Conservation (phyloP, 257 asterid genomes). For the Ilex asprella region DNA sequence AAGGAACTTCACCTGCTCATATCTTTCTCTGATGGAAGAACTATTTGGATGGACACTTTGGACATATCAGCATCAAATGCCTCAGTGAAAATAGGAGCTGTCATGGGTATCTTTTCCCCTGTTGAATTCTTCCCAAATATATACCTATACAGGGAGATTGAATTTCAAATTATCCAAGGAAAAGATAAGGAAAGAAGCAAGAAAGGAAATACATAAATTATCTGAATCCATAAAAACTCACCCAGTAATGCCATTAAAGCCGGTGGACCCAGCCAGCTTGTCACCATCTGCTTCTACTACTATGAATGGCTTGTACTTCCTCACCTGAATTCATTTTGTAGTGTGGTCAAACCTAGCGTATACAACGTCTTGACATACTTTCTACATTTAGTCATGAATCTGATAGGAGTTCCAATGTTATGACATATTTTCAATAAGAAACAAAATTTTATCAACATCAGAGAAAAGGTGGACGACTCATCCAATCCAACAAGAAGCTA, state of each 20-base stretch:
- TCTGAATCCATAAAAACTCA: slow-evolving; percentile 19
- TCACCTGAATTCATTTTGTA: slow-evolving; percentile 39
- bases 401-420: too few species aligned
- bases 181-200: not conserved
- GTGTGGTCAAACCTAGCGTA: not conserved
- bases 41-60: slow-evolving; percentile 71
- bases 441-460: too few species aligned
- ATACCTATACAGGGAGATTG: slow-evolving; percentile 35
- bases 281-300: slow-evolving; percentile 71
- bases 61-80: slow-evolving; percentile 45
- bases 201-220: not conserved
- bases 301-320: slow-evolving; percentile 61
- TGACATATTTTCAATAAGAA: too few species aligned
- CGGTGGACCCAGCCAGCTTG: slow-evolving; percentile 63
- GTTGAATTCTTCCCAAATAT: slow-evolving; percentile 82
- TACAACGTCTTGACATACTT: not conserved
- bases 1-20: slow-evolving; percentile 48
- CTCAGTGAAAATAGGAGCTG: slow-evolving; percentile 85
- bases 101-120: slow-evolving; percentile 79
- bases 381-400: not conserved
- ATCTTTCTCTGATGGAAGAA: slow-evolving; percentile 69
- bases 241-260: slow-evolving; percentile 90
- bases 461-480: too few species aligned
- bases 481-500: too few species aligned
- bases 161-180: not conserved